Evolutionary conservation across 768 basidiomycete species (phyloP), one percentile per base, ranked within the genome.

Genomic region (Leucocoprinus leucothites): DNA sequence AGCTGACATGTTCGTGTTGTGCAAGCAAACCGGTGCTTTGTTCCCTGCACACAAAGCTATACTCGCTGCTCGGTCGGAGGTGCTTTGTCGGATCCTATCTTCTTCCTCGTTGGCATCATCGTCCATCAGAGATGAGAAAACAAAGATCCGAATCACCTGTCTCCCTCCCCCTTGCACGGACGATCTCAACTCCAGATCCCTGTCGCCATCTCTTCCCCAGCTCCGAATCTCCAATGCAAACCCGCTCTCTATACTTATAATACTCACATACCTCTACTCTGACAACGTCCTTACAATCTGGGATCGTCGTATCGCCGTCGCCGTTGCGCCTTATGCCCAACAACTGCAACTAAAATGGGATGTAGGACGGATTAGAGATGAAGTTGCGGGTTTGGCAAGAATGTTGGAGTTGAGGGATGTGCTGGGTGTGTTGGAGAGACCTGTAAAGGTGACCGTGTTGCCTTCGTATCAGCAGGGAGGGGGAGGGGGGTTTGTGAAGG

Each of bases 181-280:
- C 31, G 31, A n/a, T n/a, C n/a, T n/a, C n/a, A n/a, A n/a, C n/a
- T n/a, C n/a, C n/a, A n/a, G n/a, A n/a, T n/a, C n/a, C n/a, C n/a
- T n/a, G n/a, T n/a, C 51, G 51, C 16, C 21, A 62, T n/a, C 63
- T 58, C 26, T 58, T 61, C 25, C 64, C 9, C 66, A 69, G 11
- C 65, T 89, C 1, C 65, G 65, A 16, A 62, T 96, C 42, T 64
- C 72, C 0, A 82, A 82, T 1, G 82, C 82, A 57, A 80, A 84
- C 43, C 77, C 87, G 0, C 70, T 95, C 6, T 73, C 91, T 0
- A 68, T 87, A 14, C 79, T 97, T 14, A 77, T 96, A 19, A 72
- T 98, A 18, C 67, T 97, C 18, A 79, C 85, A 21, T 98, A 94
- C 63, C 69, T 98, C n/a, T 98, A 98, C 69, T 80, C 89, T 1